Conservation (phyloP, 2,329 filamentous ascomycete species). For the Lachnellula occidentalis region DNA sequence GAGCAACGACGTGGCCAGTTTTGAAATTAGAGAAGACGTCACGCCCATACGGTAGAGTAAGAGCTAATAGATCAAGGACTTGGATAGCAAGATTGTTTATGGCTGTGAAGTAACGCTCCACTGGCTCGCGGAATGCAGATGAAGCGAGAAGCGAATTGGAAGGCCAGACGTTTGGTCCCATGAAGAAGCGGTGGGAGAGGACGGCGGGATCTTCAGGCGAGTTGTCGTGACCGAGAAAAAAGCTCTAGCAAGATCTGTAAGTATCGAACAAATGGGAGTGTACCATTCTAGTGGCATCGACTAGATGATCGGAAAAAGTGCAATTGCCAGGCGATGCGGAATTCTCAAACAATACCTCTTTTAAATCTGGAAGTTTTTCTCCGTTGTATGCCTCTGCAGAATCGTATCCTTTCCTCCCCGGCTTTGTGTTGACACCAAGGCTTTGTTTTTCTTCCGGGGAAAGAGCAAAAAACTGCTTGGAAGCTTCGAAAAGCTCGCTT, state of each 20-base stretch:
- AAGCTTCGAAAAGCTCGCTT: slow-evolving; percentile 34
- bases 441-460: slow-evolving; percentile 40
- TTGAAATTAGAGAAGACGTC: slow-evolving; percentile 40
- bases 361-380: slow-evolving; percentile 40
- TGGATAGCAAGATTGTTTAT: slow-evolving; percentile 34
- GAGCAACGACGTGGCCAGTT: slow-evolving; percentile 36
- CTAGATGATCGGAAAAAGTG: background rate
- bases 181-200: slow-evolving; percentile 32
- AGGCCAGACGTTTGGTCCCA: slow-evolving; percentile 41
- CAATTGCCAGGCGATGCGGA: background rate
- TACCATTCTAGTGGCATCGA: background rate
- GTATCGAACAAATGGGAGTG: background rate
- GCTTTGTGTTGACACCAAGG: slow-evolving; percentile 34
- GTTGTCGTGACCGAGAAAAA: slow-evolving; percentile 38
- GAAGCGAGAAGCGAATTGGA: slow-evolving; percentile 26
- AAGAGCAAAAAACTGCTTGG: slow-evolving; percentile 43
- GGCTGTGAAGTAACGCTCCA: slow-evolving; percentile 38
- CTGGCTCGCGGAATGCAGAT: slow-evolving; percentile 34
- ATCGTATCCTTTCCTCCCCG: slow-evolving; percentile 17
- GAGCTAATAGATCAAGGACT: slow-evolving; percentile 38
- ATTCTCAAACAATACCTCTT: slow-evolving; percentile 32
- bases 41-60: slow-evolving; percentile 39
- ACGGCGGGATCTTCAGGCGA: slow-evolving; percentile 35
- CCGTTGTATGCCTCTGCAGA: slow-evolving; percentile 32
- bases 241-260: slow-evolving; percentile 26